These are phyloP conservation scores for Diplocarpon rosae DNA, from an alignment of 2,329 filamentous ascomycete genomes.

Conservation along the genomic window DNA sequence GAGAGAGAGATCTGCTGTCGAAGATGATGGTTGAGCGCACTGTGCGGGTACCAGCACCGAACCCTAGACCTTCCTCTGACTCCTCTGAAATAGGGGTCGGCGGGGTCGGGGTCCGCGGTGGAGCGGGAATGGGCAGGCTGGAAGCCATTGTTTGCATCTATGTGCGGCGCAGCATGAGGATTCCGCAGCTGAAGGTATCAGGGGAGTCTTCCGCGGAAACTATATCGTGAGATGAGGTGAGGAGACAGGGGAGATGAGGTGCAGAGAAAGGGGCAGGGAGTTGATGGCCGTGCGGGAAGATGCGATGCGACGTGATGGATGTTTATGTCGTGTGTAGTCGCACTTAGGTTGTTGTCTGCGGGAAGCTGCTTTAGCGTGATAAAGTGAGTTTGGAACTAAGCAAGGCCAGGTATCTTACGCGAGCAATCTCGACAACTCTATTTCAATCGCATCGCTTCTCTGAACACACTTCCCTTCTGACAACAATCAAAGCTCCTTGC, in stretches of 20 bases:
- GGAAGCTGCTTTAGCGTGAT: constrained; percentile 10
- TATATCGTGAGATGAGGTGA: not conserved
- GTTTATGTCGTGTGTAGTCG: too few species aligned
- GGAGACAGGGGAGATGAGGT: not conserved
- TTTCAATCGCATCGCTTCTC: constrained; percentile 7
- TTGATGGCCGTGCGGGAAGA: not conserved
- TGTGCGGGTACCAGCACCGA: constrained; percentile 14
- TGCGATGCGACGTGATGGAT: not conserved
- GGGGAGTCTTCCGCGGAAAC: not conserved
- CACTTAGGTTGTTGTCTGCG: not conserved
- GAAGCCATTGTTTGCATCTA: constrained; percentile 40
- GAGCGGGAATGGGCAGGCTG: constrained; percentile 44
- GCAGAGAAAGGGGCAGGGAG: not conserved
- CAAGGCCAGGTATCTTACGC: constrained; percentile 10
- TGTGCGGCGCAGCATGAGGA: constrained; percentile 8
- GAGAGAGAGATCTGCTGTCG: constrained; percentile 37
- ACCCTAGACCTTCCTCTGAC: constrained; percentile 18
- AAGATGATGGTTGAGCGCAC: constrained; percentile 26
- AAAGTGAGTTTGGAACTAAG: not conserved
- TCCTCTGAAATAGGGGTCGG: constrained; percentile 38
- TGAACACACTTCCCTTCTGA: not conserved
- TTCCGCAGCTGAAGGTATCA: too few species aligned
- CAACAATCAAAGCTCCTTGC: too few species aligned
- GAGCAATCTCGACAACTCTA: constrained; percentile 11
- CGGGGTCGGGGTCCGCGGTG: constrained; percentile 54